A percentile compares a stretch with the other conserved stretches of the same genome.
Conservation (phyloP, 257 asterid genomes). For the Solanum verrucosum region DNA sequence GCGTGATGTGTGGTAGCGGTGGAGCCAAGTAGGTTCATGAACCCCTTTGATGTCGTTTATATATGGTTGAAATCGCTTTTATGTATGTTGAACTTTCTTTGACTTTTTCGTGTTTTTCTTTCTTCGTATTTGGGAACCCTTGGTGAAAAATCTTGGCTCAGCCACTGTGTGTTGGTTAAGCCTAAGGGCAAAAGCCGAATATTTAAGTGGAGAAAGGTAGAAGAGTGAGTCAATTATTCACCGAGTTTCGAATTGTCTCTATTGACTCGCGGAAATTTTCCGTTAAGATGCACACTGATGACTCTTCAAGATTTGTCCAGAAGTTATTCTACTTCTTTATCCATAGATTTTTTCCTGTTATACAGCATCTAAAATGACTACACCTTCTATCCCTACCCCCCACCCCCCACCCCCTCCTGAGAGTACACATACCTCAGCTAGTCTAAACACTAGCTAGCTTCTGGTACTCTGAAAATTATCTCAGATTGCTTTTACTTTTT, state of each 20-base stretch:
- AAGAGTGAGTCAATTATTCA: background rate
- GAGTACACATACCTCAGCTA: constrained; percentile 34
- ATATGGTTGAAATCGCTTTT: background rate
- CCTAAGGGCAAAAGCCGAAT: background rate
- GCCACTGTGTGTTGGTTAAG: background rate
- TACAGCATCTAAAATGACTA: background rate
- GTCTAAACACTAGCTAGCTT: constrained; percentile 40
- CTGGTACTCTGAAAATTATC: constrained; percentile 32
- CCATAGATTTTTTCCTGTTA: constrained; percentile 7
- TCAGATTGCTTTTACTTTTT: constrained; percentile 46
- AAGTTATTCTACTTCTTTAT: constrained; percentile 5
- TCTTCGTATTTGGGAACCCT: no score
- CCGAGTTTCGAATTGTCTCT: background rate
- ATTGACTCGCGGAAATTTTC: background rate
- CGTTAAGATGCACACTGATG: background rate
- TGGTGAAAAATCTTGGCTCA: background rate
- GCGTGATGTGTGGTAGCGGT: background rate
- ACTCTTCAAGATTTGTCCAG: constrained; percentile 13
- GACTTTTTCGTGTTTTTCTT: no score
- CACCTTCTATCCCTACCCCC: background rate
- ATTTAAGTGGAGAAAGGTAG: background rate
- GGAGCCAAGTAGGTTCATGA: background rate
- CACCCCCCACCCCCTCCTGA: constrained; percentile 1
- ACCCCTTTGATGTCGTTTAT: no score
- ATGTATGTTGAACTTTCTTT: no score